Evolutionary conservation across 2,329 filamentous ascomycete species (phyloP).

Genomic region (Aspergillus melleus): DNA sequence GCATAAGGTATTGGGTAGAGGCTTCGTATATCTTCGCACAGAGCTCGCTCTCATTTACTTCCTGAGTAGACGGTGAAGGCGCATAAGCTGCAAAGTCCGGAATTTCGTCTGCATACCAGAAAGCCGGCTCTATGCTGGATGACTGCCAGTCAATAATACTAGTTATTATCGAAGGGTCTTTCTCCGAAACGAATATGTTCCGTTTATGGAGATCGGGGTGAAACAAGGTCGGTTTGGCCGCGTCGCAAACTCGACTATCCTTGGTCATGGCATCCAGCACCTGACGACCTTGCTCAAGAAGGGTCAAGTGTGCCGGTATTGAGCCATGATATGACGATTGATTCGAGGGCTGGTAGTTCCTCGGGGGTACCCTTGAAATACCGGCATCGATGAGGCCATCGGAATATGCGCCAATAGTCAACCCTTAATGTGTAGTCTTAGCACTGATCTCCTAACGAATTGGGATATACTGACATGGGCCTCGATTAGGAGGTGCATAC

Average conservation of each 20-base stretch:
- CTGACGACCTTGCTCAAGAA: conserved; percentile 31
- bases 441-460: not conserved
- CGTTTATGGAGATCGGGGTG: conserved; percentile 44
- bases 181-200: conserved; percentile 45
- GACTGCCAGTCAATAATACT: conserved; percentile 48
- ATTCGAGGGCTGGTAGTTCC: conserved; percentile 16
- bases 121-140: conserved; percentile 41
- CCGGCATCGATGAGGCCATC: conserved; percentile 42
- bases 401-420: conserved; percentile 32
- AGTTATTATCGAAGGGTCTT: conserved; percentile 39
- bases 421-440: conserved; percentile 31
- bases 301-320: conserved; percentile 30
- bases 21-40: conserved; percentile 36
- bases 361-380: conserved; percentile 36
- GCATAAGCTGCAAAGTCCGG: conserved; percentile 40
- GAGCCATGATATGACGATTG: conserved; percentile 38
- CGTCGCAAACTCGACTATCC: conserved; percentile 27
- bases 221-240: conserved; percentile 34
- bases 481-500: conserved; percentile 33
- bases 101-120: conserved; percentile 38
- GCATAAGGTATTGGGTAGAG: conserved; percentile 30
- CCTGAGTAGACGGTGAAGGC: too few species aligned
- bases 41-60: conserved; percentile 22
- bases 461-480: conserved; percentile 37
- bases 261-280: conserved; percentile 32